A percentile compares a stretch with the other conserved stretches of the same genome.
Conservation (phyloP, 305 asterid genomes). For the Fraxinus greggii region DNA sequence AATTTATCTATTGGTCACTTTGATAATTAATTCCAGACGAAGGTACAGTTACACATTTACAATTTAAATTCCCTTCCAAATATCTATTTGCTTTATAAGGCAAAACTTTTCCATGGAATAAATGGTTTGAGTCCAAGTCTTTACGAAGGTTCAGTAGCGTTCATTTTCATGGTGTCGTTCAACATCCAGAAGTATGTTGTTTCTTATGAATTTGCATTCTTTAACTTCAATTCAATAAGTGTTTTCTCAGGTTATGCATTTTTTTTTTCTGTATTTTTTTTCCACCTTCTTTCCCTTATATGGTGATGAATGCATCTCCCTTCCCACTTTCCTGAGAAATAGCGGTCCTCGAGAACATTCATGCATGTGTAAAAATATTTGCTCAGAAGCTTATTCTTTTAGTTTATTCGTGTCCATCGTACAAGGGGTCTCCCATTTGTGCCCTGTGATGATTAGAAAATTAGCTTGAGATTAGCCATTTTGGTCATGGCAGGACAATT, state of each 20-base stretch:
- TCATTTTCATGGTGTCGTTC: background rate
- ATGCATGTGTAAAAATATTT: background rate
- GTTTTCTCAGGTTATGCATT: background rate
- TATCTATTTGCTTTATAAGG: conserved; percentile 12
- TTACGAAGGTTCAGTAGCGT: conserved; percentile 13
- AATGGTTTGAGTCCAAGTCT: conserved; percentile 4
- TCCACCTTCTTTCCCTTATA: background rate
- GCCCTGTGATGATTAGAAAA: background rate
- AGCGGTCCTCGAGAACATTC: background rate
- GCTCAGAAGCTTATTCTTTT: background rate
- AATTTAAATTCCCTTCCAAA: background rate
- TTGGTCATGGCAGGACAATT: background rate
- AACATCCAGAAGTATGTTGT: background rate
- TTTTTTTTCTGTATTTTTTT: no score
- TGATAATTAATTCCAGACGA: background rate
- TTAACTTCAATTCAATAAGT: background rate
- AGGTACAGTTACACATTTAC: background rate
- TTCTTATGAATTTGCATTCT: no score
- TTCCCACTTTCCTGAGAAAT: background rate
- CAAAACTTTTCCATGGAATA: background rate
- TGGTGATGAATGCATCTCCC: background rate
- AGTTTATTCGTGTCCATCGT: background rate
- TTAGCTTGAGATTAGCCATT: background rate
- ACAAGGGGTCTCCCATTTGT: background rate
- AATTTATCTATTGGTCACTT: conserved; percentile 4